These are phyloP conservation scores for Sporothrix brasiliensis DNA, from an alignment of 2,329 filamentous ascomycete species.

Conservation along the genomic window DNA sequence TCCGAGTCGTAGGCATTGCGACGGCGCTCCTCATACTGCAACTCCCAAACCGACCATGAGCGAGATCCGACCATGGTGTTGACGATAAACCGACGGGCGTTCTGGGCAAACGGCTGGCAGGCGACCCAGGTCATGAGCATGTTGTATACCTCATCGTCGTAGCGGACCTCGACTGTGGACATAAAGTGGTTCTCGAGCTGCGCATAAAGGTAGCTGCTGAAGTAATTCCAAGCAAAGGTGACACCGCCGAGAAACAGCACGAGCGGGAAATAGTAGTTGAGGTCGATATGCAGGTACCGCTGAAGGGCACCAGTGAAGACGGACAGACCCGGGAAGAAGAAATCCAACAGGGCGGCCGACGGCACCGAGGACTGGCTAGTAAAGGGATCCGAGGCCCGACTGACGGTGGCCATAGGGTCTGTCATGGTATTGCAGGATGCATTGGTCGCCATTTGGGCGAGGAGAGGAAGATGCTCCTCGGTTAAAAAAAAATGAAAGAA, in stretches of 20 bases:
- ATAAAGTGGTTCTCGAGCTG: slow-evolving; percentile 60
- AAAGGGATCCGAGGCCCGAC: slow-evolving; percentile 27
- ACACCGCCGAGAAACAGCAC: slow-evolving; percentile 55
- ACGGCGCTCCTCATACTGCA: slow-evolving; percentile 47
- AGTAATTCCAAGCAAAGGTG: slow-evolving; percentile 57
- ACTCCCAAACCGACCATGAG: slow-evolving; percentile 53
- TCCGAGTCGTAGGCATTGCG: slow-evolving; percentile 49
- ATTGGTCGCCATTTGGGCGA: slow-evolving; percentile 14
- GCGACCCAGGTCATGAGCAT: slow-evolving; percentile 73
- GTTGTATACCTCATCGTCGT: slow-evolving; percentile 73
- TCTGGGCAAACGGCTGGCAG: slow-evolving; percentile 61
- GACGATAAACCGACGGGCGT: slow-evolving; percentile 64
- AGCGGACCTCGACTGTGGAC: slow-evolving; percentile 66
- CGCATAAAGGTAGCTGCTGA: slow-evolving; percentile 52
- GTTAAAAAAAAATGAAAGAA: neutral
- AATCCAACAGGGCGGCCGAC: slow-evolving; percentile 54
- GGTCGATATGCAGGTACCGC: slow-evolving; percentile 62
- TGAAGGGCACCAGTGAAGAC: slow-evolving; percentile 57
- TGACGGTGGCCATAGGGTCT: neutral
- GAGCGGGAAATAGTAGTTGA: slow-evolving; percentile 64
- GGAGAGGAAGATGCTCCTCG: neutral
- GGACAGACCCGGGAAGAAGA: slow-evolving; percentile 68
- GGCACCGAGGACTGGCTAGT: slow-evolving; percentile 22
- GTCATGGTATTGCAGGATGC: slow-evolving; percentile 19
- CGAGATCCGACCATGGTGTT: slow-evolving; percentile 63